These are phyloP conservation scores for Populus hybrid DNA, from an alignment of 441 rosid species.

Conservation along the genomic window DNA sequence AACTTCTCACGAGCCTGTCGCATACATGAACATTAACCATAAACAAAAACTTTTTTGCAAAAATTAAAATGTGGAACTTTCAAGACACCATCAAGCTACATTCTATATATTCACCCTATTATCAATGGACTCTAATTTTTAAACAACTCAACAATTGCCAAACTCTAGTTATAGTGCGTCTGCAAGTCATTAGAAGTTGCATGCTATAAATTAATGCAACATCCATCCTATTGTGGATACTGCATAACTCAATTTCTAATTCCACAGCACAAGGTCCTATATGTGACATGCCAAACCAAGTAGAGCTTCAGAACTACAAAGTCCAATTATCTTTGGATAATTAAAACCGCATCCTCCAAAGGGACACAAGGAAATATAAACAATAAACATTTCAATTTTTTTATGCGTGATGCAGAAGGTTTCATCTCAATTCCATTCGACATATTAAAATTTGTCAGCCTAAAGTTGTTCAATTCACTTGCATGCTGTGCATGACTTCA, in stretches of 20 bases:
- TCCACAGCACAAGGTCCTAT: not conserved
- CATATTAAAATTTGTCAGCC: not conserved
- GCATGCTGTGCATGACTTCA: not conserved
- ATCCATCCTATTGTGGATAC: not conserved
- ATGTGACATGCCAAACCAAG: not conserved
- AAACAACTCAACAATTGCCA: not conserved
- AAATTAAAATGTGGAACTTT: not conserved
- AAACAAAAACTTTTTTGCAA: not conserved
- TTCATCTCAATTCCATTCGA: not conserved
- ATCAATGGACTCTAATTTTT: not conserved
- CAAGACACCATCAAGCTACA: not conserved
- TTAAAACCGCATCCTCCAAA: not conserved
- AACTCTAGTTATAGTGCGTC: not conserved
- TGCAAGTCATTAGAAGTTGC: not conserved
- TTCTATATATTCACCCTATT: not conserved
- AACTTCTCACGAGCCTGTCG: slow-evolving; percentile 95
- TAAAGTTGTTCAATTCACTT: not conserved
- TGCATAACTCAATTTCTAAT: not conserved
- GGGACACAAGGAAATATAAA: not conserved
- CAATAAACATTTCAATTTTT: not conserved
- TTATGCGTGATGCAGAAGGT: not conserved
- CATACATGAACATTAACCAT: slow-evolving; percentile 2
- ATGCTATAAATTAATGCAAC: not conserved
- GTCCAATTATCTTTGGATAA: not conserved
- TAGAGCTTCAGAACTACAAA: not conserved